Evolutionary conservation across 345 rosid genomes (phyloP).

Genomic region (Bruguiera gymnorhiza): DNA sequence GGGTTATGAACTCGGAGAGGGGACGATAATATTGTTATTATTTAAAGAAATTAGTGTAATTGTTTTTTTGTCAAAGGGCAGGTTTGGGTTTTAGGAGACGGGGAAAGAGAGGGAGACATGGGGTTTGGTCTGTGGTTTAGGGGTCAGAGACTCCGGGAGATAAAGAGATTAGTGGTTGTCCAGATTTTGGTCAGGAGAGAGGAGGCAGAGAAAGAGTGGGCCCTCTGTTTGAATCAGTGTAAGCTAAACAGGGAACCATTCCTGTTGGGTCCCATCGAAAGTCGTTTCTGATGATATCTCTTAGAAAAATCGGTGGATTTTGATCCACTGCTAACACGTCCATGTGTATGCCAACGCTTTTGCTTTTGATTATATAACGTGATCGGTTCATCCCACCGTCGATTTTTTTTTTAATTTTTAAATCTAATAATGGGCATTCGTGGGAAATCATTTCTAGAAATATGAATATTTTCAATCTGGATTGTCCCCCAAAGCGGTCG

Average conservation of each 20-base stretch:
- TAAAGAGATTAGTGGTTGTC: slow-evolving; percentile 20
- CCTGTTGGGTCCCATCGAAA: slow-evolving; percentile 17
- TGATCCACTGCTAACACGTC: too few species aligned
- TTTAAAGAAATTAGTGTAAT: neutral
- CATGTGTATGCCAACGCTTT: too few species aligned
- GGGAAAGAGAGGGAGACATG: neutral
- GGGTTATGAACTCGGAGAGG: too few species aligned
- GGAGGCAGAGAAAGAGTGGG: slow-evolving; percentile 34
- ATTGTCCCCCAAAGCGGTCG: too few species aligned
- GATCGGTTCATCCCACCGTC: too few species aligned
- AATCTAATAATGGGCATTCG: too few species aligned
- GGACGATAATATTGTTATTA: neutral
- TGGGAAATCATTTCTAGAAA: too few species aligned
- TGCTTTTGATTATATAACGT: too few species aligned
- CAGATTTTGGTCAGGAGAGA: slow-evolving; percentile 22
- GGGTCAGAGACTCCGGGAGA: slow-evolving; percentile 22
- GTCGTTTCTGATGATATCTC: too few species aligned
- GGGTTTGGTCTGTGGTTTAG: slow-evolving; percentile 39
- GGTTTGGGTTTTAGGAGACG: neutral
- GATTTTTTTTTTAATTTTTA: too few species aligned
- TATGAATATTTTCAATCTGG: too few species aligned
- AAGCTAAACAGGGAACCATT: slow-evolving; percentile 26
- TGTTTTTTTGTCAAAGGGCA: neutral
- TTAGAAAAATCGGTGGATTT: too few species aligned
- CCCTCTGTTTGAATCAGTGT: slow-evolving; percentile 24